Evolutionary conservation across 2,329 filamentous ascomycete species (phyloP), one percentile per base, ranked within the genome.

Genomic region (Myriosclerotinia scirpicola): DNA sequence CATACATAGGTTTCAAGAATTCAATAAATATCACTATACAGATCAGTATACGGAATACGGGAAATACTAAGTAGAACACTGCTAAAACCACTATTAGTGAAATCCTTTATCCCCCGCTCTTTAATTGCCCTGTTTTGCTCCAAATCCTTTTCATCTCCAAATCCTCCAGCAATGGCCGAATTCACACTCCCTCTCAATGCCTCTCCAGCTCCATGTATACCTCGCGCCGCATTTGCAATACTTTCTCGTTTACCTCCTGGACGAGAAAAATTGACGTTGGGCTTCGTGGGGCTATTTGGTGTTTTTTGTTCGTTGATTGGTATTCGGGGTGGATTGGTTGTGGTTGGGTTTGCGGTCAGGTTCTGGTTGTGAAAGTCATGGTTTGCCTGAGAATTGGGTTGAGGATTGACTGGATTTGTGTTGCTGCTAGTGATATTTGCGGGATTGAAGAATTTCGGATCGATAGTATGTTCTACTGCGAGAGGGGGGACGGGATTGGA

Each of bases 21-120:
- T n/a, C n/a, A n/a, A n/a, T n/a, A n/a, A n/a, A n/a, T n/a, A n/a
- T n/a, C n/a, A n/a, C n/a, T n/a, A n/a, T n/a, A n/a, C n/a, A n/a
- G n/a, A n/a, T n/a, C n/a, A n/a, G n/a, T n/a, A n/a, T n/a, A n/a
- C n/a, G n/a, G n/a, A n/a, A n/a, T n/a, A n/a, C n/a, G n/a, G n/a
- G n/a, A n/a, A n/a, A n/a, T n/a, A n/a, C n/a, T n/a, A n/a, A n/a
- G n/a, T n/a, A n/a, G n/a, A n/a, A n/a, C n/a, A n/a, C n/a, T n/a
- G n/a, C 97, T 92, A 87, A 97, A 93, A 22, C 93, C 94, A 73
- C 91, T 95, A 44, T 38, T 40, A 11, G 26, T 54, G 9, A 53
- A 63, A 20, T 66, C 64, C 5, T 50, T 63, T 50, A 66, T 46
- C 4, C 64, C 64, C 60, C 63, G 56, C 53, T 55, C 64, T 40